Conservation (phyloP, 2,329 filamentous ascomycete species). For the Ustulina deusta region DNA sequence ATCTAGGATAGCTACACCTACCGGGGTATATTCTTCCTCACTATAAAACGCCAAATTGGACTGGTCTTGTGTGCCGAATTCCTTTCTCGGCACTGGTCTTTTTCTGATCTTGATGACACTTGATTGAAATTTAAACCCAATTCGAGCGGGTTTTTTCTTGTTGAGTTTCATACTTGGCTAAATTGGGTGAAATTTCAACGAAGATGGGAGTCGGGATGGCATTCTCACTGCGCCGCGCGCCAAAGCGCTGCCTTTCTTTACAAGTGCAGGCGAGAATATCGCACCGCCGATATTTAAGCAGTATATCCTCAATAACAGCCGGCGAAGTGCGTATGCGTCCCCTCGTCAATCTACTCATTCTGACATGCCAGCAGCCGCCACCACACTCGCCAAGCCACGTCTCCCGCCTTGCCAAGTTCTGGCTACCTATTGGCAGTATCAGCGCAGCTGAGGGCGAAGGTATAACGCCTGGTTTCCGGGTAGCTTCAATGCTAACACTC, state of each 20-base stretch:
- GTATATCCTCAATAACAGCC: constrained; percentile 16
- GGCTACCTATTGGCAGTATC: constrained; percentile 81
- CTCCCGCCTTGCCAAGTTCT: constrained; percentile 75
- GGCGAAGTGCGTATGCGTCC: constrained; percentile 33
- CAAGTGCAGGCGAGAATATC: constrained; percentile 25
- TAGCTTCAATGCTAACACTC: constrained; percentile 32
- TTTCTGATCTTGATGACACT: no score
- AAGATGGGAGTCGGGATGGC: constrained; percentile 37
- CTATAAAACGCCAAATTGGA: no score
- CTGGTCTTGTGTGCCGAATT: no score
- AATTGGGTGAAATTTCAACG: neutral
- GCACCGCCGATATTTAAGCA: constrained; percentile 29
- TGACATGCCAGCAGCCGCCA: constrained; percentile 32
- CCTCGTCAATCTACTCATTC: constrained; percentile 7
- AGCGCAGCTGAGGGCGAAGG: constrained; percentile 67
- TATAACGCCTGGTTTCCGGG: constrained; percentile 47
- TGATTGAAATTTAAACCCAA: neutral
- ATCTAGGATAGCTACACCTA: no score
- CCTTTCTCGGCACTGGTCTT: no score
- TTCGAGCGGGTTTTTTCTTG: neutral
- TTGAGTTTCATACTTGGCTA: neutral
- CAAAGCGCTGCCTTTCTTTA: constrained; percentile 33
- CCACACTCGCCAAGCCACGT: constrained; percentile 36
- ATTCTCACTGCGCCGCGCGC: constrained; percentile 38
- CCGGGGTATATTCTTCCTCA: no score